Evolutionary conservation across 768 basidiomycete species (phyloP), one percentile per base, ranked within the genome.

Genomic region (Phanerochaete sordida): DNA sequence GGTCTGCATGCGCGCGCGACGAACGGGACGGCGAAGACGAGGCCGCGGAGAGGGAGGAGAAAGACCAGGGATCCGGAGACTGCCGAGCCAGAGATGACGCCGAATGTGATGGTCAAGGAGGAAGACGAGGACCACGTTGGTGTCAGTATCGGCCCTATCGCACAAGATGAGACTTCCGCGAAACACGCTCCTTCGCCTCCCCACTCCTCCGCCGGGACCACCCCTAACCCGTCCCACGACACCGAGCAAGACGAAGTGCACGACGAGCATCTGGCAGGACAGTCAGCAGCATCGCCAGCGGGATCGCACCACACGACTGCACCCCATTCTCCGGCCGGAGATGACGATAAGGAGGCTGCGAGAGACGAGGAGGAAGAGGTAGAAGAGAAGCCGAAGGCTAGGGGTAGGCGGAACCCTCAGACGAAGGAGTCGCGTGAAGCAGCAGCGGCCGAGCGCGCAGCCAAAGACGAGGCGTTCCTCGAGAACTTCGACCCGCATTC

Each of bases 401-500:
- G 80, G 60, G 77, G 79, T 2, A 77, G 76, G 59, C 81, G 84
- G 46, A 64, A 67, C n/a, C 53, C 61, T 3, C 75, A 73, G 60
- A 73, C 75, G 9, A 77, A 75, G n/a, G 74, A 75, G 61, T 77
- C 70, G 28, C 72, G 73, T 52, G 77, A 78, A 59, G 83, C 85
- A 13, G 77, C 76, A 60, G 75, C 83, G 8, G 84, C 83, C 3
- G 73, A 75, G 43, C 77, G 77, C 24, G 74, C 75, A 2, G 73
- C 73, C 21, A 75, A 75, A 26, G 76, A 84, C 44, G 72, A 75
- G 16, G 71, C 71, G 0, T 97, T 94, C 69, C 76, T 93, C 27
- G 76, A 86, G 46, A 75, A 76, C 0, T 96, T 95, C 67, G 83
- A 90, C 56, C 90, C 91, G 0, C 77, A 79, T 44, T 76, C 76